These are phyloP conservation scores for Liriodendron chinense DNA, from an alignment of 164 flowering plant species.

Conservation along the genomic window DNA sequence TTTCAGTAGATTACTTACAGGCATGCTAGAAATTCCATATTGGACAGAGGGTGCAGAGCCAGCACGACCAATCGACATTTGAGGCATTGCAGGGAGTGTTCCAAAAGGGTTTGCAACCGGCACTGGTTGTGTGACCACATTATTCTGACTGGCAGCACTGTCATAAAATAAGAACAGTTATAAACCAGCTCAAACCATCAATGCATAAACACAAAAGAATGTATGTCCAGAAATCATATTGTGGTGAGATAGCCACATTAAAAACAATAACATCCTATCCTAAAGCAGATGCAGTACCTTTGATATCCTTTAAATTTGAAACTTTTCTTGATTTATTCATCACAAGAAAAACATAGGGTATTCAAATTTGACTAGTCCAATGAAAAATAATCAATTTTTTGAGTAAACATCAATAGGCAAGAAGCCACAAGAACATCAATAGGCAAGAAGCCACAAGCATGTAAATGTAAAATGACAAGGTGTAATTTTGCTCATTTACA, in stretches of 20 bases:
- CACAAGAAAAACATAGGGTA: too few species aligned
- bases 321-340: too few species aligned
- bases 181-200: neutral
- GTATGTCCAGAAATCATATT: neutral
- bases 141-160: constrained; percentile 52
- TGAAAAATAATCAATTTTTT: too few species aligned
- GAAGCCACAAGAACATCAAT: too few species aligned
- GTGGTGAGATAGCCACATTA: neutral
- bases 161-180: constrained; percentile 1
- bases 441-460: neutral
- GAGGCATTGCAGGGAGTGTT: constrained; percentile 84
- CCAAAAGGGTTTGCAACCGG: constrained; percentile 69
- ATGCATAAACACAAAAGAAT: neutral
- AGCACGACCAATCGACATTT: constrained; percentile 61
- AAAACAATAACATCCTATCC: neutral
- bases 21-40: constrained; percentile 87
- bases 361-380: too few species aligned
- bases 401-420: neutral
- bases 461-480: neutral
- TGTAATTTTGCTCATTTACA: neutral
- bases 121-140: constrained; percentile 38
- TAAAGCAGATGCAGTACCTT: neutral
- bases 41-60: constrained; percentile 71
- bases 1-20: constrained; percentile 33
- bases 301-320: too few species aligned